Conservation (phyloP, 2,329 filamentous ascomycete species). For the Nemania bipapillata region DNA sequence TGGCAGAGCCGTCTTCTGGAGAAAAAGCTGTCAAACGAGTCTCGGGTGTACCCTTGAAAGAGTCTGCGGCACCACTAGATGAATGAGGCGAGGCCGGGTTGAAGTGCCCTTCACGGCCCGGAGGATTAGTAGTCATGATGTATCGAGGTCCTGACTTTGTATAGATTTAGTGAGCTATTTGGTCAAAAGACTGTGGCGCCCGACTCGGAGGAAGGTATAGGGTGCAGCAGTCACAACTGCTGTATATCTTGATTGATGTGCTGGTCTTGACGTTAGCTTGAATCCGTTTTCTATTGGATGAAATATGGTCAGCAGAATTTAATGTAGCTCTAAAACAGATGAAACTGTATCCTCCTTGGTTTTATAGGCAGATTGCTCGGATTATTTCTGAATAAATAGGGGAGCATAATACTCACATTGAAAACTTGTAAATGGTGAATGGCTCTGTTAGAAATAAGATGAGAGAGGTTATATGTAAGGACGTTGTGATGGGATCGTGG, state of each 20-base stretch:
- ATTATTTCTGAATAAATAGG: too few species aligned
- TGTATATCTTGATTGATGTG: not conserved
- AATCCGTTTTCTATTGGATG: not conserved
- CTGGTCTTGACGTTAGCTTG: not conserved
- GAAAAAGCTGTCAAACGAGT: conserved; percentile 73
- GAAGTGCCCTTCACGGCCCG: conserved; percentile 56
- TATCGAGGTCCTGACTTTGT: not conserved
- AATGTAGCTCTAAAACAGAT: not conserved
- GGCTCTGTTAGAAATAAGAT: not conserved
- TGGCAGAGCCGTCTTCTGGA: conserved; percentile 64
- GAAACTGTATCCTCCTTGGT: not conserved
- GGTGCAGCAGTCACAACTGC: not conserved
- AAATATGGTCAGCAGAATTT: not conserved
- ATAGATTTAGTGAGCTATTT: not conserved
- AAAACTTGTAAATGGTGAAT: not conserved
- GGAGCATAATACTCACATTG: not conserved
- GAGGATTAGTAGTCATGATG: conserved; percentile 51
- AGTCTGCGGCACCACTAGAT: conserved; percentile 64
- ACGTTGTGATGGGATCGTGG: not conserved
- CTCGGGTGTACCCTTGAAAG: conserved; percentile 71
- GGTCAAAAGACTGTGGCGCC: not conserved
- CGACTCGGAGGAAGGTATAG: too few species aligned
- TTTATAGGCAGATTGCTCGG: not conserved
- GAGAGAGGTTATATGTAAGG: not conserved
- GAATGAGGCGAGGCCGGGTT: conserved; percentile 64